Evolutionary conservation across 257 asterid genomes (phyloP).

Genomic region (Solanum piurae): DNA sequence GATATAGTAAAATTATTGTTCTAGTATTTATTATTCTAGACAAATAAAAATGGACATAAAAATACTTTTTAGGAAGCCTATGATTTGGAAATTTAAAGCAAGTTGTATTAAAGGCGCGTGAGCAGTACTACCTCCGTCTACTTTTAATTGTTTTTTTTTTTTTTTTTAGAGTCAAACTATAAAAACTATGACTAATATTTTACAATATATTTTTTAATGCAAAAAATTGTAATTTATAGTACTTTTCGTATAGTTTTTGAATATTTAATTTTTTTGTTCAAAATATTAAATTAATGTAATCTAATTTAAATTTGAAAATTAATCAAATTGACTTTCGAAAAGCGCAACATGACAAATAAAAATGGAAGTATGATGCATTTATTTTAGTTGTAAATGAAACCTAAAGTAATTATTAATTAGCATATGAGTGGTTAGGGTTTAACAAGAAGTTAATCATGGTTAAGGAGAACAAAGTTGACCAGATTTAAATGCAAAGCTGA

Average conservation of each 20-base stretch:
- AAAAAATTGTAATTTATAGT: no score
- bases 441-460: slow-evolving; percentile 9
- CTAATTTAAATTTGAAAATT: no score
- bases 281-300: no score
- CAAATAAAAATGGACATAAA: no score
- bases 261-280: no score
- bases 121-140: background rate
- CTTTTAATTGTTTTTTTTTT: no score
- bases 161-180: no score
- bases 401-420: background rate
- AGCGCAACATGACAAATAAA: rapidly evolving
- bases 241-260: no score
- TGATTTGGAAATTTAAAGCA: background rate
- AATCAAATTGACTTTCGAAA: no score
- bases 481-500: background rate
- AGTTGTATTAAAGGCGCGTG: background rate
- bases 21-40: background rate
- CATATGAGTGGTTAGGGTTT: background rate
- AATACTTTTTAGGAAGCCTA: background rate
- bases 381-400: background rate
- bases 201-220: no score
- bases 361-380: background rate
- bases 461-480: slow-evolving; percentile 5
- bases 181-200: no score
- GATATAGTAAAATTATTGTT: no score